Percentiles rank a stretch among this genome's conserved stretches.
phyloP scores from a whole-genome alignment of 2,329 filamentous ascomycete genomes.

The Fusarium ambrosium region DNA sequence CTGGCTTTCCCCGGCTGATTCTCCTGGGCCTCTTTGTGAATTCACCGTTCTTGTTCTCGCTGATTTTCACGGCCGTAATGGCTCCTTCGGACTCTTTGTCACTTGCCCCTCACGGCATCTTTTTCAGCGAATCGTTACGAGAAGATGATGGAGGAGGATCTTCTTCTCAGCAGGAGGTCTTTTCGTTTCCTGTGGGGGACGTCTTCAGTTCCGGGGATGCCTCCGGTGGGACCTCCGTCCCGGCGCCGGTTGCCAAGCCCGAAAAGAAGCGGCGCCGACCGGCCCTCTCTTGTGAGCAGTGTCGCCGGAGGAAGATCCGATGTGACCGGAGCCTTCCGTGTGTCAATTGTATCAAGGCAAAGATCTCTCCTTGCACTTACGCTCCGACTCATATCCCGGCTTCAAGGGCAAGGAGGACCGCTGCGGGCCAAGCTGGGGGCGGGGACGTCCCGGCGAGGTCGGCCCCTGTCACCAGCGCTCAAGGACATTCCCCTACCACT shows the following conservation, averaged over 20 bases:
- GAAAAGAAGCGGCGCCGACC: constrained; percentile 57
- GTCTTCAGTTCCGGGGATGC: not conserved
- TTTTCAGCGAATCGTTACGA: constrained; percentile 26
- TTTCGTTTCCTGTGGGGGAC: not conserved
- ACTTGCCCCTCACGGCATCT: constrained; percentile 30
- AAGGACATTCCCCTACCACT: constrained; percentile 11
- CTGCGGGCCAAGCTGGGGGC: not conserved
- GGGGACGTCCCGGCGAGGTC: constrained; percentile 39
- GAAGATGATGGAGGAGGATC: constrained; percentile 5
- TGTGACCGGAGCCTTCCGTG: constrained; percentile 73
- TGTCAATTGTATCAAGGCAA: constrained; percentile 69
- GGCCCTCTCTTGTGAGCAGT: constrained; percentile 67
- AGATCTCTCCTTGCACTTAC: constrained; percentile 68
- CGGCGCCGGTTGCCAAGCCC: constrained; percentile 25
- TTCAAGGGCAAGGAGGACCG: constrained; percentile 40
- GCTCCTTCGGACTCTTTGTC: not conserved
- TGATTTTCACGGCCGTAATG: not conserved
- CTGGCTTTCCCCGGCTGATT: not conserved
- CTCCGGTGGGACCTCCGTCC: constrained; percentile 14
- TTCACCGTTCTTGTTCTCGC: not conserved
- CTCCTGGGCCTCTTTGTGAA: not conserved
- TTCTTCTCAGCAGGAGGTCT: not conserved
- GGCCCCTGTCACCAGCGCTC: constrained; percentile 22
- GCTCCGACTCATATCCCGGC: constrained; percentile 53
- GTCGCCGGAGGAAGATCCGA: constrained; percentile 71